These are phyloP conservation scores for Alnus rubra DNA, from an alignment of 306 rosid genomes.

Conservation along the genomic window DNA sequence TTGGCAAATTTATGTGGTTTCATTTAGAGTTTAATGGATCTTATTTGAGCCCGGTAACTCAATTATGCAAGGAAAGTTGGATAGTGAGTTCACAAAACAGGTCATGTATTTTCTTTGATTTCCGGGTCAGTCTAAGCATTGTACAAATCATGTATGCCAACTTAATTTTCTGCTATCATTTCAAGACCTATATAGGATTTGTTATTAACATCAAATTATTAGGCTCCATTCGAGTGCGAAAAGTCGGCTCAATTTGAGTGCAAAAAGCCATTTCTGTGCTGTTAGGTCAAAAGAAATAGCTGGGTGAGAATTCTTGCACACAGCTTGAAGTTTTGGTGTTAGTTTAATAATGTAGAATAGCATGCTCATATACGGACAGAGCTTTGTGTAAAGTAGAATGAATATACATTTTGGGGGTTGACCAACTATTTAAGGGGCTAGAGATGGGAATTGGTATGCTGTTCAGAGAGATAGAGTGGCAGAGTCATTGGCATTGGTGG, in stretches of 20 bases:
- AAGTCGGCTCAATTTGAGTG: neutral
- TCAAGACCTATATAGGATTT: too few relatives aligned
- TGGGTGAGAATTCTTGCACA: neutral
- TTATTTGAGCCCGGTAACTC: neutral
- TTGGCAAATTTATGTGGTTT: neutral
- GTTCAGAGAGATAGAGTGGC: neutral
- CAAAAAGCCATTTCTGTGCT: neutral
- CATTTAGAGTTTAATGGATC: neutral
- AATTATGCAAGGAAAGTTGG: neutral
- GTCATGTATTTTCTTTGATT: neutral
- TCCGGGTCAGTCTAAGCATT: neutral
- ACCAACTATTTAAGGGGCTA: neutral
- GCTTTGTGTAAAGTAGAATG: neutral
- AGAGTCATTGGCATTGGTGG: neutral
- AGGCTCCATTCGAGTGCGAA: neutral
- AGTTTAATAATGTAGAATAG: neutral
- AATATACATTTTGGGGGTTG: neutral
- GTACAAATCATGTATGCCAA: neutral
- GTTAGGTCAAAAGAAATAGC: neutral
- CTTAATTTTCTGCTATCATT: neutral
- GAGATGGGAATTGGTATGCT: neutral
- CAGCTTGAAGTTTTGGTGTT: neutral
- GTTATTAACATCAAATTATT: too few relatives aligned
- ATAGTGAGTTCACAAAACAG: neutral
- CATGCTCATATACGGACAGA: neutral